Base-by-base conservation (phyloP, 805 yeast species). In the Candida patagonica region DNA sequence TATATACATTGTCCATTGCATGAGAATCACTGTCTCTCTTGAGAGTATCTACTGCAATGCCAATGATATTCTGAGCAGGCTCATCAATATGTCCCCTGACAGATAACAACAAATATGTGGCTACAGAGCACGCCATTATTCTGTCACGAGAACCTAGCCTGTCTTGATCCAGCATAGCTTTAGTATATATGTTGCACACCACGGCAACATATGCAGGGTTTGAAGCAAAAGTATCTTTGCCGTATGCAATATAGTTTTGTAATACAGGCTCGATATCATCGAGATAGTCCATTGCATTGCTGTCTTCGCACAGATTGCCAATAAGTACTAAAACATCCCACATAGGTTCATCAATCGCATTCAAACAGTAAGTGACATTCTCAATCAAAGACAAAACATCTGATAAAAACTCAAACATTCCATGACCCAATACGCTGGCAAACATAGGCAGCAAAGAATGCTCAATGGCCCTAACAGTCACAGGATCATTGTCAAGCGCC, bases 311-410 rank as follows among this genome's bases (percentile, higher is more conserved):
- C 19, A 47, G 57, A 35, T 45, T 59, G 53, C 38, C 65, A 65
- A 83, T 59, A 33, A 65, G 56, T 38, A 69, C 74, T 49, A 86
- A 77, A 35, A 79, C 61, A 40, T 68, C 67, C 96, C 96, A 89
- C 67, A 87, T 76, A 24, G 67, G 60, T 5, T 83, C 81, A 2
- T 86, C 74, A 15, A 82, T 73, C 13, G 58, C 51, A 56, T 82
- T 70, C 6, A 76, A 60, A 42, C 78, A 57, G 56, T 79, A 74
- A 16, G 84, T 74, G 45, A 77, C 74, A 49, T 76, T 77, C 39
- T 78, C 80, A 36, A 84, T 75, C 53, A 92, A 66, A 45, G 84
- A 94, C 56, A 86, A 74, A 31, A 76, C 68, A 56, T 86, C 95
- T 29, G 81, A 71, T 49, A 80, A 72, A 54, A 83, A 84, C 51